A percentile compares a stretch with the other conserved stretches of the same genome.
Evolutionary conservation across 2,329 filamentous ascomycete genomes (phyloP).

Genomic region (Fusarium fracticaudum): DNA sequence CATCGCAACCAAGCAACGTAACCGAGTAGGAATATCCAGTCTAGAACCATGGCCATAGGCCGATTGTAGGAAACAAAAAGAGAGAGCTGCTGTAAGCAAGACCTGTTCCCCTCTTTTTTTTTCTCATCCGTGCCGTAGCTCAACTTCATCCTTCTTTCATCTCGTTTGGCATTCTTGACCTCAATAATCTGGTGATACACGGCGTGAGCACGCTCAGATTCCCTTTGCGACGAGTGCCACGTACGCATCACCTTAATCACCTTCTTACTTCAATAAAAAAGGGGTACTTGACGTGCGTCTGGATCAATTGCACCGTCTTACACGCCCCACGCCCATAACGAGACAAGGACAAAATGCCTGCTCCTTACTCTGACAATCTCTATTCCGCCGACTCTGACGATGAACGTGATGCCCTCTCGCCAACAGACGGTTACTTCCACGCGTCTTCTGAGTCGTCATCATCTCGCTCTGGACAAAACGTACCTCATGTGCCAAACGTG

Average conservation of each 20-base stretch:
- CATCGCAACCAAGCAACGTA: slow-evolving; percentile 14
- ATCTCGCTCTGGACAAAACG: slow-evolving; percentile 43
- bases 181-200: slow-evolving; percentile 1
- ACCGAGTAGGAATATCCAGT: slow-evolving; percentile 2
- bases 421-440: slow-evolving; percentile 63
- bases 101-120: slow-evolving; percentile 22
- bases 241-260: neutral
- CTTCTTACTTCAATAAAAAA: neutral
- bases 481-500: slow-evolving; percentile 59
- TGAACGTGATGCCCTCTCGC: slow-evolving; percentile 54
- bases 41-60: neutral
- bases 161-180: neutral
- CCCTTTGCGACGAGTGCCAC: slow-evolving; percentile 8
- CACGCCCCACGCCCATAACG: neutral
- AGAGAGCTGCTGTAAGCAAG: slow-evolving; percentile 8
- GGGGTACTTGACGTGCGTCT: neutral
- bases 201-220: neutral
- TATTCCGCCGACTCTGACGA: slow-evolving; percentile 55
- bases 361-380: slow-evolving; percentile 59
- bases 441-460: slow-evolving; percentile 46
- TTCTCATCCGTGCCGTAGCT: slow-evolving; percentile 9
- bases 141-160: slow-evolving; percentile 2
- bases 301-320: slow-evolving; percentile 10
- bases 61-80: neutral
- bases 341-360: slow-evolving; percentile 51